Evolutionary conservation across 768 basidiomycete species (phyloP), one percentile per base, ranked within the genome.

Genomic region (Pisolithus orientalis): DNA sequence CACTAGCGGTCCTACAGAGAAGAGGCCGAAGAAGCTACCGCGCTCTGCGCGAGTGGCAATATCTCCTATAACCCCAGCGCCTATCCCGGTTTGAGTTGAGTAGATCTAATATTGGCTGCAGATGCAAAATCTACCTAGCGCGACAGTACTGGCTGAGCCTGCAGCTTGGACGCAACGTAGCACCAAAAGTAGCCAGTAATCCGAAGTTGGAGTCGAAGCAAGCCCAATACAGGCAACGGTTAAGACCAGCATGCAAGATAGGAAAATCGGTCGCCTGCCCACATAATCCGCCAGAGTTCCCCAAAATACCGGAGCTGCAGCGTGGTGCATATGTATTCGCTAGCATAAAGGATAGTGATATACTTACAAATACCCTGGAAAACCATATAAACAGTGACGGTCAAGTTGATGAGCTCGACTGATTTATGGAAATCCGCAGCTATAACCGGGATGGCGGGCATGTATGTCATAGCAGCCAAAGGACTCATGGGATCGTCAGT

Each of bases 81-180:
- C 84, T 82, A 57, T 38, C 27, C 38, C 38, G 28, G 13, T 21
- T 29, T 16, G 9, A 28, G 10, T 11, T 62, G 13, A 54, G 48
- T 37, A 21, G 17, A 39, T 4, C 44, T 38, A 29, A 32, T 5
- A 42, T 53, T 4, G 14, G 6, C 14, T 28, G 34, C 6, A 11
- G 38, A 5, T 13, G 28, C 10, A 31, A 17, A 32, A 60, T 63
- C 40, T 62, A 79, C 87, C 87, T 21, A 91, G 71, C 0, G 87
- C 87, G 54, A 90, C 75, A 0, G 86, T 88, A 52, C 87, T 87
- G 0, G 89, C 86, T 2, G 84, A 88, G 1, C 90, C 90, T 3
- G 83, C 76, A 2, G 87, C 83, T 71, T 93, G 90, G 3, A 92
- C 37, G 54, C 85, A 88, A 24, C 91, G 79, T 16, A 94, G 75